phyloP scores from a whole-genome alignment of 257 asterid species.

The Pogostemon cablin region DNA sequence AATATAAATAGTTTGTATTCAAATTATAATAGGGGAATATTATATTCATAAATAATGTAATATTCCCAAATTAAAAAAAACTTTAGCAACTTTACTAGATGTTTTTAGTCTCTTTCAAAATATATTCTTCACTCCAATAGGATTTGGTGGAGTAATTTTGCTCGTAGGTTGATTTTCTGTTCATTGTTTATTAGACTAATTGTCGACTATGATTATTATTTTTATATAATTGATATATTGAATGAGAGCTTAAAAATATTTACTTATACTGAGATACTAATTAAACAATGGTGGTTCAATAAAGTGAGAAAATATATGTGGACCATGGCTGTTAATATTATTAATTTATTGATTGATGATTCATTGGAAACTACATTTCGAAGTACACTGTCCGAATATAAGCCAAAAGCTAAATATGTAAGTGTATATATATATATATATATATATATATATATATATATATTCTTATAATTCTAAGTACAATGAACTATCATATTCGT shows the following conservation, averaged over 20 bases:
- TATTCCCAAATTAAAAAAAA: background rate
- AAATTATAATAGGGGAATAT: background rate
- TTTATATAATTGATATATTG: too few relatives aligned
- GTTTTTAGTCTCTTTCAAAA: background rate
- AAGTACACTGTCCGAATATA: background rate
- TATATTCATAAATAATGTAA: background rate
- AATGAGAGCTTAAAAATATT: background rate
- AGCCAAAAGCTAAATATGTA: background rate
- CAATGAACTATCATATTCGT: too few relatives aligned
- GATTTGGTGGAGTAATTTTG: too few relatives aligned
- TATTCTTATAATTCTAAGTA: too few relatives aligned
- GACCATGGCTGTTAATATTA: background rate
- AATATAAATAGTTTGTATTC: background rate
- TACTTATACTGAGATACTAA: background rate
- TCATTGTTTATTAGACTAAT: too few relatives aligned
- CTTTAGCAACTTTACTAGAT: too few relatives aligned
- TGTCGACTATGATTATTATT: too few relatives aligned
- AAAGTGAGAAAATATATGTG: constrained; percentile 3
- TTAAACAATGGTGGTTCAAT: constrained; percentile 27
- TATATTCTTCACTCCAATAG: constrained; percentile 27
- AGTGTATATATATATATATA: background rate
- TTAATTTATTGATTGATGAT: background rate
- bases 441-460: too few relatives aligned
- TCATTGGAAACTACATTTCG: background rate
- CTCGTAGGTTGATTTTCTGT: too few relatives aligned